A percentile compares a stretch with the other conserved stretches of the same genome.
These are phyloP conservation scores for Cucumis sativus DNA, from an alignment of 306 rosid species.

Conservation along the genomic window Cucumber_9930_V3 NC_026655.2:25057501-25058000, in stretches of 20 bases:
- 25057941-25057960: neutral
- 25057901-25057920: neutral
- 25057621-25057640: conserved; percentile 92
- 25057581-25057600: conserved; percentile 18
- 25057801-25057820: neutral
- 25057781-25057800: neutral
- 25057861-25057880: neutral
- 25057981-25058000: neutral
- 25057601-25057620: conserved; percentile 67
- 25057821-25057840: neutral
- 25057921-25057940: neutral
- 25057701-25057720: conserved; percentile 87
- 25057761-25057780: neutral
- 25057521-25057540: neutral
- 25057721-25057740: conserved; percentile 86
- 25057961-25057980: neutral
- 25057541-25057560: neutral
- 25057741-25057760: conserved; percentile 27
- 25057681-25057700: conserved; percentile 90
- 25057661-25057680: conserved; percentile 82
- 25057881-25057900: neutral
- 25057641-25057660: conserved; percentile 90
- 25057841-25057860: neutral
- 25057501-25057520: neutral
- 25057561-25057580: neutral